Base-by-base conservation (phyloP, 2,329 filamentous ascomycete genomes). In the Alternaria ethzedia region DNA sequence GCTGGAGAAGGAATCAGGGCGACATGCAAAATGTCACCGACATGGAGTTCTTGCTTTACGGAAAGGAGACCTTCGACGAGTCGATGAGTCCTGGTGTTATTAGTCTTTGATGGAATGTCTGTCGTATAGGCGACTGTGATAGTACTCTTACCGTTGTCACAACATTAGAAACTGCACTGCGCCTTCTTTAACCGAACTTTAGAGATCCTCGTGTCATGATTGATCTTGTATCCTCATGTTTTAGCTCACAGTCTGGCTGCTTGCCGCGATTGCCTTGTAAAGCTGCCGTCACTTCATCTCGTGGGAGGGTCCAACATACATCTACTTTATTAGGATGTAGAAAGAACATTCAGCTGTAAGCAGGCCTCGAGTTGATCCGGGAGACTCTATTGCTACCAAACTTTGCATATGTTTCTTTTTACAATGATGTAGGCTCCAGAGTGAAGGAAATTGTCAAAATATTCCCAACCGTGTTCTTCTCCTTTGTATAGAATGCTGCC, bases 1-100 rank as follows among this genome's bases (percentile, higher is more conserved):
- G n/a, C n/a, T 13, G 25, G 25, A 28, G 17, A 4, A 30, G n/a
- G n/a, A 30, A 50, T 30, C n/a, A 50, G 15, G 2, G 25, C 25
- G 41, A 46, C 26, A 32, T 28, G 12, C n/a, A 30, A 15, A 17
- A 20, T 28, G 25, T 50, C 11, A 20, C 17, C n/a, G 47, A n/a
- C 15, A 30, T 30, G 25, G 23, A 50, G 26, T 28, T 50, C n/a
- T 20, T 30, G 25, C n/a, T 26, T 20, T 30, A 20, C 9, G n/a
- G 47, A 25, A 54, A 41, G 50, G n/a, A 54, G 5, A 54, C n/a
- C 47, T 50, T 50, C 25, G 47, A 30, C 47, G 28, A 50, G 47
- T 50, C 26, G n/a, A 50, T 28, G n/a, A 20, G 25, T 30, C 12
- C 25, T 50, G 47, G 47, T 12, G 47, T 50, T 30, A 30, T 28